Evolutionary conservation across 148 eudicot genomes (phyloP), one percentile per base, ranked within the genome.

Genomic region (Silene latifolia): DNA sequence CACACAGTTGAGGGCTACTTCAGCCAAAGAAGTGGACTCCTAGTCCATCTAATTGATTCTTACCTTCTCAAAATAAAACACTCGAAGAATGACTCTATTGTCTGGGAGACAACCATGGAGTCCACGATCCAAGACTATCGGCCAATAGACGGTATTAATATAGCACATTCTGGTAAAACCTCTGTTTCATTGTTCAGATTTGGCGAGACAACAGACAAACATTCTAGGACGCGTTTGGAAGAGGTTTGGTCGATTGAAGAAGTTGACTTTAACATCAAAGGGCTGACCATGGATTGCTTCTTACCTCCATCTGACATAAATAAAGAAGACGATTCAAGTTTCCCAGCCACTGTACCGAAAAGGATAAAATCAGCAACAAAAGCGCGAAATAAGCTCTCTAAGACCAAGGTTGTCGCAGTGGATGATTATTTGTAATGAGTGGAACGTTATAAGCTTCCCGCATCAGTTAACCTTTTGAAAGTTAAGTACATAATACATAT

Each of bases 91-190:
- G 86, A 84, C 35, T 81, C 80, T 29, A 89, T 89, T 53, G 88
- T 88, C 18, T 93, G 98, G 97, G 98, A 93, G 79, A 93, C 98
- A 10, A 88, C 94, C 0, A 93, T 93, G 98, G 98, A 89, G 67
- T 88, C 98, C 2, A 67, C 67, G 2, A 85, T 93, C 60, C 86
- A 85, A n/a, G 98, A 93, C 71, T 93, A 93, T 59, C 79, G 85
- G 17, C 81, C 91, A 18, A 73, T 93, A 1, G 97, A 91, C 4
- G 98, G 98, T 1, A 81, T 91, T 18, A 91, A 89, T 78, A 83
- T 93, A 4, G 98, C 98, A 1, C 97, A 93, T 66, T 57, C 87
- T 3, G 98, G 98, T 1, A 82, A 83, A 73, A 93, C 98, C 0
- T 69, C 76, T 0, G 94, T 89, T 19, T 89, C 94, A 0, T 63